phyloP scores from a whole-genome alignment of 106 monocot species.

The Acorus gramineus region DNA sequence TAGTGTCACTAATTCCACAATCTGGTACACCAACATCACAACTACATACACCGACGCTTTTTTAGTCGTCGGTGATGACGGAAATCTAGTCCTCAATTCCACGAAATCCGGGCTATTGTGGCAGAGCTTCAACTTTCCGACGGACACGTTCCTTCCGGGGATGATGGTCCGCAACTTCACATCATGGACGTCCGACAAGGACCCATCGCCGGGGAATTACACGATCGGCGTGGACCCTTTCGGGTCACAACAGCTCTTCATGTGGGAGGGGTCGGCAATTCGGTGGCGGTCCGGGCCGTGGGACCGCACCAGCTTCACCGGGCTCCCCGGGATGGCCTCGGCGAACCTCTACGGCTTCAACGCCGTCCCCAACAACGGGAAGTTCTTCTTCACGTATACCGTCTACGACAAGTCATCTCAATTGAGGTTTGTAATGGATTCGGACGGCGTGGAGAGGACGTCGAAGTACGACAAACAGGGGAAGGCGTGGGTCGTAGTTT shows the following conservation, averaged over 20 bases:
- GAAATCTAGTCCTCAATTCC: constrained; percentile 33
- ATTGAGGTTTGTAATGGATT: constrained; percentile 2
- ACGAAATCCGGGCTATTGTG: constrained; percentile 4
- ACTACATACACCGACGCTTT: background rate
- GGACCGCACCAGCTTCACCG: constrained; percentile 22
- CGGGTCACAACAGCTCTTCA: background rate
- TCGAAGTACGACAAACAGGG: background rate
- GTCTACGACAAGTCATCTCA: background rate
- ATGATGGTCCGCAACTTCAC: constrained; percentile 40
- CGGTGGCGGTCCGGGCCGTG: constrained; percentile 22
- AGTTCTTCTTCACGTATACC: constrained; percentile 8
- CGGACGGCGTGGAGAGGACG: too few species aligned
- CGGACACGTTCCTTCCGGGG: constrained; percentile 47
- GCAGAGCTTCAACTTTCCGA: constrained; percentile 63
- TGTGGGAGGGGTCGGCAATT: background rate
- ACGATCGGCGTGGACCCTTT: background rate
- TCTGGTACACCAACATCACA: background rate
- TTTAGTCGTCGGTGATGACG: constrained; percentile 29
- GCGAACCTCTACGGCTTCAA: constrained; percentile 6
- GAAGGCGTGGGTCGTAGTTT: background rate
- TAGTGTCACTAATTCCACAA: background rate
- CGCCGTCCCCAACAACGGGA: constrained; percentile 3
- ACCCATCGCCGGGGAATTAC: constrained; percentile 33
- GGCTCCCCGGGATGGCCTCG: constrained; percentile 16
- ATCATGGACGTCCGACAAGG: constrained; percentile 16